Evolutionary conservation across 2,329 filamentous ascomycete species (phyloP), one percentile per base, ranked within the genome.

Genomic region (Leptodontidium sp.): DNA sequence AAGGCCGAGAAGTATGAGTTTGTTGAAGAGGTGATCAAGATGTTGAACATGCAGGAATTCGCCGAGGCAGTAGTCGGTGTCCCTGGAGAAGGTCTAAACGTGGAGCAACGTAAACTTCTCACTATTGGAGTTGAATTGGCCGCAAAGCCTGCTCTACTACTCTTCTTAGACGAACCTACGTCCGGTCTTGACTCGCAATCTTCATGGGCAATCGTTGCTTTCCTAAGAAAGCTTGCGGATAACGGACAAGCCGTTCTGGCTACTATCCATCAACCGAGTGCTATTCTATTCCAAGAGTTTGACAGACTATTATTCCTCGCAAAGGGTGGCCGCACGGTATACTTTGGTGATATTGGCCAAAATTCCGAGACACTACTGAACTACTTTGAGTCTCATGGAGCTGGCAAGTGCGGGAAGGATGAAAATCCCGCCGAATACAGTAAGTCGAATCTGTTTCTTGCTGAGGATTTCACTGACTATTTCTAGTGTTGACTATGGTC

Each of bases 121-220:
- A 98, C 94, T 0, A 97, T 98, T 72, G 95, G 93, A 80, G 94
- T 98, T 21, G 95, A 98, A 79, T 87, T 98, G 29, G 94, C 93
- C 53, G 95, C 95, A 8, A 97, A 96, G 82, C 95, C 95, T 12
- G 90, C 93, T 53, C 85, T 98, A 61, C 85, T 98, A 68, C 88
- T 98, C 61, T 98, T 98, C 83, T 88, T 98, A 59, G 95, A 98
- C 75, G 94, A 98, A 80, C 94, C 94, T 26, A 98, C 94, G 5
- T 97, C 94, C 40, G 95, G 95, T 83, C 88, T 98, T 17, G 95
- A 98, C 80, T 93, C 91, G 74, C 94, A 98, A 79, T 97, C 94
- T 1, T 96, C 94, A 1, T 98, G 93, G 93, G 92, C 93, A 71
- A 97, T 98, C 77, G 85, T 94, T 50, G 90, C 94, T 78, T 87